Evolutionary conservation across 768 basidiomycete genomes (phyloP), one percentile per base, ranked within the genome.

Genomic region (Tylopilus cervinicoccineus): DNA sequence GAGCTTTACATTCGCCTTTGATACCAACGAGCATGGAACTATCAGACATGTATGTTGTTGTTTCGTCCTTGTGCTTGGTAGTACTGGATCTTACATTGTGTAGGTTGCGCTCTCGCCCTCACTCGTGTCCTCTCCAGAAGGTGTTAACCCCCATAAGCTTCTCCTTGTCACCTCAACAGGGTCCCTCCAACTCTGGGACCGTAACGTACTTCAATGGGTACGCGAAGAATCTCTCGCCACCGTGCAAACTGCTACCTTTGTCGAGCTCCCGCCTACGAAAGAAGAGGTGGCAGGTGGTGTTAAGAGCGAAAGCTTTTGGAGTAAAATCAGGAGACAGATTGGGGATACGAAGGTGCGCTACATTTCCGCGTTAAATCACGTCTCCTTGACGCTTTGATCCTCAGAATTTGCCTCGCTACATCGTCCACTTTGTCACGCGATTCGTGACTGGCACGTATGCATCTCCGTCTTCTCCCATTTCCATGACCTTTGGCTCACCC

Each of bases 151-250:
- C 48, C 46, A 62, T 27, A 62, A 50, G 48, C 33, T 83, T 6
- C 62, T 83, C 17, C 46, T 91, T 17, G 82, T 83, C 1, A 88
- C 88, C 0, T 78, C 79, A n/a, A 84, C 86, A 2, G 91, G 90
- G 10, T 73, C 88, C 5, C 58, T 93, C 23, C 86, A 93, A 55
- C 67, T 86, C 9, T 90, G 90, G 87, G 70, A 80, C 39, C 75
- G 78, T 20, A 72, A 79, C 24, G 60, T 72, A 29, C 68, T 80
- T 24, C 72, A 76, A 24, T 95, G 92, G 91, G 78, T 77, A 0
- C 76, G 93, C 40, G 93, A 95, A 60, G 93, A 97, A 61, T 76
- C 80, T 2, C 72, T 95, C 10, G 72, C 88, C 0, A 72, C 79
- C 2, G 75, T 89, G 41, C 67, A 74, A 20, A 75, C 77, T 0